Percentiles rank a stretch among this genome's conserved stretches.
Evolutionary conservation across 2,329 filamentous ascomycete species (phyloP).

Genomic region (Aspergillus costaricaensis): DNA sequence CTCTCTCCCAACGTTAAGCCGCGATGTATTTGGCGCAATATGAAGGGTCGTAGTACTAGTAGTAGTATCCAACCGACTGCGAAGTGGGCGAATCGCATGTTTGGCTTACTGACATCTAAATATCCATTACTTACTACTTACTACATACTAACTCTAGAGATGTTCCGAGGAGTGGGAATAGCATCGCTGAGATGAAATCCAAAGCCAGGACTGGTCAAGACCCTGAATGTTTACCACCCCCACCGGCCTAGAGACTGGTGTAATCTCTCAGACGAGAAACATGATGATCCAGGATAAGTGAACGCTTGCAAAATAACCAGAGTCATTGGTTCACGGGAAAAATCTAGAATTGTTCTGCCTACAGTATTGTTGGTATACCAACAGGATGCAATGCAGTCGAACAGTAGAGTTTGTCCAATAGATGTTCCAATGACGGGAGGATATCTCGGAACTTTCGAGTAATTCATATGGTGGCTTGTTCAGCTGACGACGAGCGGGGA

Average conservation of each 20-base stretch:
- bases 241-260: conserved; percentile 14
- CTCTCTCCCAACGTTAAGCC: too few relatives aligned
- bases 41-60: too few relatives aligned
- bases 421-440: conserved; percentile 38
- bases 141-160: too few relatives aligned
- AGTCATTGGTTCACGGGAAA: conserved; percentile 13
- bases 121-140: too few relatives aligned
- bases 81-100: too few relatives aligned
- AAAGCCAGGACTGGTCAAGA: conserved; percentile 13
- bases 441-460: conserved; percentile 29
- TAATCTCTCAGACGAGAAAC: conserved; percentile 38
- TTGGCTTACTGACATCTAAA: too few relatives aligned
- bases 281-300: conserved; percentile 40
- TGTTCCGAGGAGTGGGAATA: too few relatives aligned
- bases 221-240: conserved; percentile 2
- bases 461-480: conserved; percentile 29
- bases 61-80: too few relatives aligned
- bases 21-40: too few relatives aligned
- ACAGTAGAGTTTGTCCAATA: conserved; percentile 37
- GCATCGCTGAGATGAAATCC: too few relatives aligned
- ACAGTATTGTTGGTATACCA: conserved; percentile 26
- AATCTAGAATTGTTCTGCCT: conserved; percentile 35
- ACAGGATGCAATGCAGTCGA: conserved; percentile 35
- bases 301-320: conserved; percentile 27
- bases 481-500: conserved; percentile 22